These are phyloP conservation scores for Fusarium sp. DNA, from an alignment of 2,329 filamentous ascomycete species.

Conservation along the genomic window DNA sequence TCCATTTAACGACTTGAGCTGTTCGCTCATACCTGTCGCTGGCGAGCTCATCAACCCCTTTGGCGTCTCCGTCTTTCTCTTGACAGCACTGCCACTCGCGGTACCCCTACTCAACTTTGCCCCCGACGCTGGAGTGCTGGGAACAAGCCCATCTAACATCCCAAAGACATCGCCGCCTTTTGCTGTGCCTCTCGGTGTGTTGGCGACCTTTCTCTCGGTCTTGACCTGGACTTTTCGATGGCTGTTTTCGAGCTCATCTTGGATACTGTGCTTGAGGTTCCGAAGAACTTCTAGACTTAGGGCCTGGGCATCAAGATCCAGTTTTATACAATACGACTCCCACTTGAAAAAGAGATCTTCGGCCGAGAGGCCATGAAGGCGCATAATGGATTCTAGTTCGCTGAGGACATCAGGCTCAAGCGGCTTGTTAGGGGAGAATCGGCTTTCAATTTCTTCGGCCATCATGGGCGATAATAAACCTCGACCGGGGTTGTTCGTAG, in stretches of 20 bases:
- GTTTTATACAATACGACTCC: slow-evolving; percentile 97
- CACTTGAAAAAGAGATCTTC: slow-evolving; percentile 98
- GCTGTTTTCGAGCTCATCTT: slow-evolving; percentile 83
- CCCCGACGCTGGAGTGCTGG: slow-evolving; percentile 64
- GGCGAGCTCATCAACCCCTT: slow-evolving; percentile 47
- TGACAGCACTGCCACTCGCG: slow-evolving; percentile 44
- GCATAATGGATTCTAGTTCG: slow-evolving; percentile 87
- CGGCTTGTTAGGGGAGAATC: slow-evolving; percentile 52
- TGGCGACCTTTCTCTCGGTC: slow-evolving; percentile 68
- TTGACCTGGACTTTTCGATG: slow-evolving; percentile 71
- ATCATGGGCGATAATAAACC: slow-evolving; percentile 41
- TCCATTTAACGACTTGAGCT: slow-evolving; percentile 46
- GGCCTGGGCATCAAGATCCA: slow-evolving; percentile 82
- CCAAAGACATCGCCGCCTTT: slow-evolving; percentile 79
- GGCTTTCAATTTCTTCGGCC: slow-evolving; percentile 49
- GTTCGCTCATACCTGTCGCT: slow-evolving; percentile 46
- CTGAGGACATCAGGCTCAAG: slow-evolving; percentile 80
- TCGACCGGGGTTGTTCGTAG: neutral
- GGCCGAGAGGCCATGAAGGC: slow-evolving; percentile 79
- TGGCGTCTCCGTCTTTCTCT: slow-evolving; percentile 46
- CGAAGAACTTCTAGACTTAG: slow-evolving; percentile 74
- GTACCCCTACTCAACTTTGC: slow-evolving; percentile 54
- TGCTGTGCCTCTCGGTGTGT: slow-evolving; percentile 67
- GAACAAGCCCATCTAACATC: slow-evolving; percentile 79
- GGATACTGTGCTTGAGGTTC: slow-evolving; percentile 85